Base-by-base conservation (phyloP, 2,329 filamentous ascomycete genomes). In the Fonsecaea erecta region DNA sequence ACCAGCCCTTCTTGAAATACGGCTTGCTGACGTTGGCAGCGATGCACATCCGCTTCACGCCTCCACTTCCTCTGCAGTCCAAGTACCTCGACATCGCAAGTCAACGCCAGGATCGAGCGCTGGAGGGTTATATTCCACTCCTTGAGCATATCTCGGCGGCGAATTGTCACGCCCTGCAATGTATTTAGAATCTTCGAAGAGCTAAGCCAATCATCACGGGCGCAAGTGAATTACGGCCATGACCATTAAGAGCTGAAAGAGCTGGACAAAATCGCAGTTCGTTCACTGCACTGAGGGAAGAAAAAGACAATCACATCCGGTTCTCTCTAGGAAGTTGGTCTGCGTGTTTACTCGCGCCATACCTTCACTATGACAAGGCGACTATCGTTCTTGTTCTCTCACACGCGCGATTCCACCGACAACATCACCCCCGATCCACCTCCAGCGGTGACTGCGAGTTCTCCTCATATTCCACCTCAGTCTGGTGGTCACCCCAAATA, bases 21-120 rank as follows among this genome's bases (percentile, higher is more conserved):
- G 77, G 77, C 9, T 72, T 79, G n/a, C 68, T 79, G 40, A 75
- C 77, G 0, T 62, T 78, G 37, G 75, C 77, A 1, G 71, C 77
- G 5, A 67, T 78, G 58, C 77, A 79, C 63, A 75, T 75, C 12
- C 76, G 56, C 12, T 21, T 21, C 26, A 59, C 56, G 16, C 21
- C 56, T 21, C 28, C 56, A 8, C 4, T 37, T 6, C 28, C 37
- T 7, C 26, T 51, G 7, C 56, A 51, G 40, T 21, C 56, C 26
- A 59, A 28, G 28, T 59, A 59, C 26, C 16, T 59, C 24, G 56
- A 51, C 16, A 26, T 59, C 4, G 77, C 6, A 69, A 74, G 32
- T 16, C 52, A 58, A 34, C 54, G 63, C 52, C 59, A 65, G 34
- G 51, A 62, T 16, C 32, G 28, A 18, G 63, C 63, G 14, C 34